Conservation (phyloP, 1,284 basidiomycete species). For the Cryptococcus sp. region DNA sequence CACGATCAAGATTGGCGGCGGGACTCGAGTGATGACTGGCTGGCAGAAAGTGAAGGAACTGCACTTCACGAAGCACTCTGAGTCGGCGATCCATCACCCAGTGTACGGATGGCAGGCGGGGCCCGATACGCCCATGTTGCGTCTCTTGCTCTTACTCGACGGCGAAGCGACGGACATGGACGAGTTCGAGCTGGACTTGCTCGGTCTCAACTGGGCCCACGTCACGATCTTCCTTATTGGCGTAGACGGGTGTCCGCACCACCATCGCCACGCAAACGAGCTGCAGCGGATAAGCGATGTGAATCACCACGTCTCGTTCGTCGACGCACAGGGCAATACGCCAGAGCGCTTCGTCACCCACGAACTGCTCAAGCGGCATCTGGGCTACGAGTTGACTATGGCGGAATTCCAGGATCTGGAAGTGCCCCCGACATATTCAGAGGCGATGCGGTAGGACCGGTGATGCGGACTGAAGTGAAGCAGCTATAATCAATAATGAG, state of each 20-base stretch:
- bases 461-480: too few species aligned
- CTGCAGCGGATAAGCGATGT: conserved; percentile 24
- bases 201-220: conserved; percentile 25
- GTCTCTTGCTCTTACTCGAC: conserved; percentile 25
- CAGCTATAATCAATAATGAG: too few species aligned
- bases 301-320: conserved; percentile 29
- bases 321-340: conserved; percentile 29
- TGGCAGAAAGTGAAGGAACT: conserved; percentile 31
- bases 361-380: conserved; percentile 22
- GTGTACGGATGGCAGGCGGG: conserved; percentile 31
- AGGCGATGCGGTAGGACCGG: too few species aligned
- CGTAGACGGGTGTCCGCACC: conserved; percentile 28
- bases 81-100: conserved; percentile 24
- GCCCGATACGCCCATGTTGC: conserved; percentile 24
- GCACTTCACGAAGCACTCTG: conserved; percentile 26
- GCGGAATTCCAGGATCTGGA: conserved; percentile 17
- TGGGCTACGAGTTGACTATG: conserved; percentile 20
- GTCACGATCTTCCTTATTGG: conserved; percentile 31
- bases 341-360: conserved; percentile 31
- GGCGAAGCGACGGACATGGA: conserved; percentile 30
- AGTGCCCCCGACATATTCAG: conserved; percentile 10
- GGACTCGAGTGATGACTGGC: conserved; percentile 28
- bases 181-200: conserved; percentile 30
- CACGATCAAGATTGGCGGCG: conserved; percentile 19
- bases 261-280: conserved; percentile 32